A percentile compares a stretch with the other conserved stretches of the same genome.
phyloP scores from a whole-genome alignment of 2,329 filamentous ascomycete genomes.

The Colletotrichum aenigma region DNA sequence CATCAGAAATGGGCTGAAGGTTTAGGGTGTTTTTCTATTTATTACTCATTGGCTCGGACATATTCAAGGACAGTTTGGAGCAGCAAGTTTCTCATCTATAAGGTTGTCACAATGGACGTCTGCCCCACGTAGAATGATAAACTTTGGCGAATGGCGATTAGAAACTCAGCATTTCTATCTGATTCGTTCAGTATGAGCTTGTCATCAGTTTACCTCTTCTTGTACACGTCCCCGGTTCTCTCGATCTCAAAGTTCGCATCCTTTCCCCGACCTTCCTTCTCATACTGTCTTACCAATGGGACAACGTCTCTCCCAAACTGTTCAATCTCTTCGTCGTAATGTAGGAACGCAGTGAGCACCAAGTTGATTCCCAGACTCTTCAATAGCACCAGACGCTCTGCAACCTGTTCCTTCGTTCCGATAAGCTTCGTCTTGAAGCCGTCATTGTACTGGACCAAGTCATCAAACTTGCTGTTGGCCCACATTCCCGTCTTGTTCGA shows the following conservation, averaged over 20 bases:
- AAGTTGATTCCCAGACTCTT: conserved; percentile 49
- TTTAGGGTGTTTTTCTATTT: conserved; percentile 11
- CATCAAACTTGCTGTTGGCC: conserved; percentile 55
- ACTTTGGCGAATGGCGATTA: neutral
- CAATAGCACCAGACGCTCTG: conserved; percentile 51
- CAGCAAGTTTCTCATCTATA: neutral
- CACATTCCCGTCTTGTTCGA: conserved; percentile 56
- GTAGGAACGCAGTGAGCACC: conserved; percentile 50
- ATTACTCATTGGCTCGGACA: neutral
- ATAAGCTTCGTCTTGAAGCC: conserved; percentile 61
- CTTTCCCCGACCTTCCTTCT: conserved; percentile 50
- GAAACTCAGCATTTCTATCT: no score
- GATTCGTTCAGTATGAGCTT: no score
- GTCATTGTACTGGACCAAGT: conserved; percentile 59
- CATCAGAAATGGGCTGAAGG: conserved; percentile 33
- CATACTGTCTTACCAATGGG: conserved; percentile 50
- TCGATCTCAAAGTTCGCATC: conserved; percentile 49
- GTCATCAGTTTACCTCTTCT: conserved; percentile 12
- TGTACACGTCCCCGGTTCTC: conserved; percentile 52
- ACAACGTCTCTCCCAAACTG: conserved; percentile 50
- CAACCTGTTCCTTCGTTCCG: conserved; percentile 55
- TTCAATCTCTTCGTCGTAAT: conserved; percentile 58
- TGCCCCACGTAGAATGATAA: neutral
- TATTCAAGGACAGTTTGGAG: neutral
- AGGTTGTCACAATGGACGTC: neutral